Base-by-base conservation (phyloP, 805 yeast species). In the Sugiyamaella lignohabitans region DNA sequence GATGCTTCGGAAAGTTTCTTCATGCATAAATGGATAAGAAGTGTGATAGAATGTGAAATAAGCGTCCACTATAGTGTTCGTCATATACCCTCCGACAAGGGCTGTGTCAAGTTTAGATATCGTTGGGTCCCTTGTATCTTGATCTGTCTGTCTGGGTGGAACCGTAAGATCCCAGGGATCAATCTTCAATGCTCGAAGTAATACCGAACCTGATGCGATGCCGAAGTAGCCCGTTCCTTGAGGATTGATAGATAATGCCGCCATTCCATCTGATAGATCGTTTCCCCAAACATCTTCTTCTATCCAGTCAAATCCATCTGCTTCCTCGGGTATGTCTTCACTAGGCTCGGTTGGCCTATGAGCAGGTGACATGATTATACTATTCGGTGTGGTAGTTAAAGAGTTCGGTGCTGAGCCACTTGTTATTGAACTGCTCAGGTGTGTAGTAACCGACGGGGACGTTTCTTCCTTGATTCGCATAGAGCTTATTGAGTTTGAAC, bases 161-260 rank as follows among this genome's bases (percentile, higher is more conserved):
- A 44, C 46, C 6, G 46, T 39, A 14, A 50, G 40, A 38, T 63
- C 63, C 41, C 64, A 54, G 14, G 64, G 58, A 42, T 57, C 55
- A 19, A 69, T 59, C 34, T 70, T 68, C 37, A 77, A 54, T 8
- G 75, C 73, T 53, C 79, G 67, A 38, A 82, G 60, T 17, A 78
- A 64, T 5, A 77, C 76, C 1, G 82, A 73, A 49, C 78, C 71
- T 3, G 87, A 79, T 5, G 80, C 83, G 10, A 75, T 73, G 1
- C 88, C 88, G 53, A 77, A 76, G 58, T 78, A 81, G 0, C 87
- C 87, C 23, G 74, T 74, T 22, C 79, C 75, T 41, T 76, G 72
- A 4, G 71, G 72, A 47, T 70, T 66, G 14, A 69, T 63, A 37
- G 78, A 72, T 20, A 78, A 56, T 1, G 81, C 83, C 0, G 82